phyloP scores from a whole-genome alignment of 2,329 filamentous ascomycete genomes.

The Botrytis porri region DNA sequence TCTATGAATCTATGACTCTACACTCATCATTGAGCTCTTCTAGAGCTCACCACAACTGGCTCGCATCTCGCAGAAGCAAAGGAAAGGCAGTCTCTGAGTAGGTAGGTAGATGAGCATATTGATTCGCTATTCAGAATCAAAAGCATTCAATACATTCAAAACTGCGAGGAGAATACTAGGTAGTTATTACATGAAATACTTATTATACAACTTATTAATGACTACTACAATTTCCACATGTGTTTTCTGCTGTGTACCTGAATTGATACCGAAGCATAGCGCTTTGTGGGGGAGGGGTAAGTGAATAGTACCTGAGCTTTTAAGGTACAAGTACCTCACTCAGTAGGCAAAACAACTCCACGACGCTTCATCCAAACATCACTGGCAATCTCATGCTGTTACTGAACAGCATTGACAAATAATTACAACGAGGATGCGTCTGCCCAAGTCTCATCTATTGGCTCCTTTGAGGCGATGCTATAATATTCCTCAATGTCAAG shows the following conservation, averaged over 20 bases:
- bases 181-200: neutral
- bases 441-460: slow-evolving; percentile 32
- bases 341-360: neutral
- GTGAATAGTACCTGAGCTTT: neutral
- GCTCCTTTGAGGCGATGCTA: slow-evolving; percentile 33
- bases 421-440: slow-evolving; percentile 32
- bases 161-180: neutral
- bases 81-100: neutral
- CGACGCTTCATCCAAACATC: neutral
- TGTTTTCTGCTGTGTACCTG: neutral
- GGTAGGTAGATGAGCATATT: neutral
- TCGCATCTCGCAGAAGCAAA: too few species aligned
- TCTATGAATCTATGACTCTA: neutral
- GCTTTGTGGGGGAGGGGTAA: slow-evolving; percentile 12
- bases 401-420: slow-evolving; percentile 4
- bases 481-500: slow-evolving; percentile 27
- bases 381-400: neutral
- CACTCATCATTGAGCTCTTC: neutral
- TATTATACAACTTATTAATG: neutral
- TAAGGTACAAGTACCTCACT: neutral
- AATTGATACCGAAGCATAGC: neutral
- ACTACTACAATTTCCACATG: neutral
- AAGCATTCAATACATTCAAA: neutral
- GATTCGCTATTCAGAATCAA: neutral
- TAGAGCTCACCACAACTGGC: neutral